phyloP scores from a whole-genome alignment of 805 yeast genomes.

The Zygoascus ofunaensis region DNA sequence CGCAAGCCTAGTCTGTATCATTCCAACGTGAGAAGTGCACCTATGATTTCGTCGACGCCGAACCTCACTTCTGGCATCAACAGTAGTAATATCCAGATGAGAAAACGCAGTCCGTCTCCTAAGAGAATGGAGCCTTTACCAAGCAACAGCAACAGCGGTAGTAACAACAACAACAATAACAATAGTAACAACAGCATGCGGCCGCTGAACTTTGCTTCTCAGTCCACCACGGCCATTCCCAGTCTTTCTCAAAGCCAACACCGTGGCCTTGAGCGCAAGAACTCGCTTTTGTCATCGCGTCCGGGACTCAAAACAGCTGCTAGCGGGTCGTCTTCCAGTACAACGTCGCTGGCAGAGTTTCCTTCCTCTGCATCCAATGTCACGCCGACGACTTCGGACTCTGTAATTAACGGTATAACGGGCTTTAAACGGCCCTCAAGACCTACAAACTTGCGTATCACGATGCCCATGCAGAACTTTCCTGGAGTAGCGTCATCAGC shows the following conservation, averaged over 20 bases:
- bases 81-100: not conserved
- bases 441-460: conserved; percentile 6
- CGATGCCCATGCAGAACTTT: conserved; percentile 12
- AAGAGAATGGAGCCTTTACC: conserved; percentile 13
- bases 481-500: not conserved
- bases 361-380: no score
- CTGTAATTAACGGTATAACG: no score
- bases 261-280: not conserved
- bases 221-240: not conserved
- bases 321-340: no score
- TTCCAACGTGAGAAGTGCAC: not conserved
- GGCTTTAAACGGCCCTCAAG: not conserved
- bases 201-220: not conserved
- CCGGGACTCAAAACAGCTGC: not conserved
- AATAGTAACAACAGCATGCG: not conserved
- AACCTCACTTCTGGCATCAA: conserved; percentile 1
- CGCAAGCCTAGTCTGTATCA: not conserved
- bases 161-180: no score
- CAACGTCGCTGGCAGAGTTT: no score
- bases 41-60: not conserved
- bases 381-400: no score
- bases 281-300: not conserved
- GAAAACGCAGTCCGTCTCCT: conserved; percentile 17
- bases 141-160: no score
- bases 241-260: not conserved